Conservation (phyloP, 2,329 filamentous ascomycete species). For the Macrophomina pseudophaseolina region DNA sequence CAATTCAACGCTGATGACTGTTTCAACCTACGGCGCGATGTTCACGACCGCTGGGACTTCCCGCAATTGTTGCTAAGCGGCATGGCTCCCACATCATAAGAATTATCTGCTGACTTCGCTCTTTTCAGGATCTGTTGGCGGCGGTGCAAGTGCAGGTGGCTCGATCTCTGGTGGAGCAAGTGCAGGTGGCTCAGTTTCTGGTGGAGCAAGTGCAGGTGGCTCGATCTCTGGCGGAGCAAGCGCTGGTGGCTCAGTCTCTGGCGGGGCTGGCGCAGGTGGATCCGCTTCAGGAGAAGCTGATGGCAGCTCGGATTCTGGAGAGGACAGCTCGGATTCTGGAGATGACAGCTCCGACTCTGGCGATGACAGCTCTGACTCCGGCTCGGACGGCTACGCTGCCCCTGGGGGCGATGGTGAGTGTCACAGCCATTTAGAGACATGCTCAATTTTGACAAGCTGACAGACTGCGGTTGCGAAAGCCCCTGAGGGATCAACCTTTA, state of each 20-base stretch:
- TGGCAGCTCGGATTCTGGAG: neutral
- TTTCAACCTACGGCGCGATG: too few species aligned
- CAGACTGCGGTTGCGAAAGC: neutral
- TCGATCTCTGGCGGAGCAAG: neutral
- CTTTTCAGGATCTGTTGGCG: neutral
- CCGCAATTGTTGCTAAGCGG: too few species aligned
- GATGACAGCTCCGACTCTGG: neutral
- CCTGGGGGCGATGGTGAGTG: neutral
- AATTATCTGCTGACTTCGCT: too few species aligned
- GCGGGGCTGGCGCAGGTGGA: neutral
- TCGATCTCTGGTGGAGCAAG: neutral
- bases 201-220: neutral
- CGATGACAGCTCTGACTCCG: neutral
- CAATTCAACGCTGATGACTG: too few species aligned
- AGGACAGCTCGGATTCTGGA: neutral
- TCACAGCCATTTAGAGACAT: neutral
- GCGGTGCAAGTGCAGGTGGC: neutral
- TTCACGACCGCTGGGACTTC: too few species aligned
- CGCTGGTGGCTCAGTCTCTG: neutral
- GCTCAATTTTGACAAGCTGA: neutral
- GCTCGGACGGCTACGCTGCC: neutral
- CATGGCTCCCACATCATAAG: too few species aligned
- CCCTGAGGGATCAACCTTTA: neutral
- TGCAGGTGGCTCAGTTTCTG: neutral
- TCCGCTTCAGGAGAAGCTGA: neutral